Conservation (phyloP, 2,329 filamentous ascomycete species). For the Stagonosporopsis chrysanthemi region DNA sequence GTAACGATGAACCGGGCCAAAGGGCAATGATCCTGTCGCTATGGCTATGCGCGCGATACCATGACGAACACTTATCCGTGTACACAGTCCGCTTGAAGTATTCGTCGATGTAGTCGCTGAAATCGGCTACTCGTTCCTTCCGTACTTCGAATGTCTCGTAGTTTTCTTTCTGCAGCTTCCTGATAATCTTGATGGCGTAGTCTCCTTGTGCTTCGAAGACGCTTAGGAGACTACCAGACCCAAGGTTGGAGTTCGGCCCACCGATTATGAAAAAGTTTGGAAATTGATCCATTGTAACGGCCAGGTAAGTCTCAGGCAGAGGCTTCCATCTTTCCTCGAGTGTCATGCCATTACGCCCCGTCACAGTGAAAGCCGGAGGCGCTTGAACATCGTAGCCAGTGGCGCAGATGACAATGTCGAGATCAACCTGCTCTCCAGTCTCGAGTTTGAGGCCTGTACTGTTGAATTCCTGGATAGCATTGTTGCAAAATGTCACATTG, state of each 20-base stretch:
- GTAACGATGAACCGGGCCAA: conserved; percentile 45
- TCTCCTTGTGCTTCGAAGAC: neutral
- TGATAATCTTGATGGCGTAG: neutral
- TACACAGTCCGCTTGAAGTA: conserved; percentile 48
- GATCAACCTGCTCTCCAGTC: conserved; percentile 38
- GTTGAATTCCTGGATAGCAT: conserved; percentile 21
- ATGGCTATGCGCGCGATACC: conserved; percentile 37
- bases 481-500: conserved; percentile 51
- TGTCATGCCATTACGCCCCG: neutral
- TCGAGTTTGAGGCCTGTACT: conserved; percentile 19
- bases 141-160: neutral
- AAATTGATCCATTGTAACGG: neutral
- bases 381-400: conserved; percentile 54
- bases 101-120: conserved; percentile 40
- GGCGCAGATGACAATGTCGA: conserved; percentile 56
- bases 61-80: conserved; percentile 44
- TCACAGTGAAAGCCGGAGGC: conserved; percentile 47
- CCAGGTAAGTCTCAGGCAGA: neutral
- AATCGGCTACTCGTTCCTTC: conserved; percentile 9
- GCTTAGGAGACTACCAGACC: neutral
- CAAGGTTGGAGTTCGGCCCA: neutral
- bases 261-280: neutral
- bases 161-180: neutral
- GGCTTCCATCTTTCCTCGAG: neutral
- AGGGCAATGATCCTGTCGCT: conserved; percentile 42